phyloP scores from a whole-genome alignment of 23 red algal species.

The Chondrus crispus region DNA sequence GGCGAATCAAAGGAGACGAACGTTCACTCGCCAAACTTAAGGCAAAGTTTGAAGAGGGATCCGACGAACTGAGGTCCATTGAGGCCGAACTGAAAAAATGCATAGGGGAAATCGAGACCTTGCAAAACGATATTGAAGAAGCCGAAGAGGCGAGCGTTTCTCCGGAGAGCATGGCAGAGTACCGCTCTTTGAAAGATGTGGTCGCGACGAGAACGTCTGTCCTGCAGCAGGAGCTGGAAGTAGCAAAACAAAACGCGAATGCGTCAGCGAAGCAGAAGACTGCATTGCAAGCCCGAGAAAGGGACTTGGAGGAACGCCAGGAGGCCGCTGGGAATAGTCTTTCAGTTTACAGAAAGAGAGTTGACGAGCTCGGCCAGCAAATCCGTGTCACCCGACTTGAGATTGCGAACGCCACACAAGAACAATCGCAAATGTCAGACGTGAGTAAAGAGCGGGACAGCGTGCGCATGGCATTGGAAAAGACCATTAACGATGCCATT shows the following conservation, averaged over 20 bases:
- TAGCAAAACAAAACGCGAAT: constrained; percentile 2
- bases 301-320: not conserved
- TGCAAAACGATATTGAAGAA: constrained; percentile 46
- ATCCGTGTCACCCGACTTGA: constrained; percentile 11
- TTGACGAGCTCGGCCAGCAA: constrained; percentile 14
- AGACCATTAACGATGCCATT: constrained; percentile 24
- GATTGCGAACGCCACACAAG: not conserved
- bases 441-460: not conserved
- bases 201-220: constrained; percentile 56
- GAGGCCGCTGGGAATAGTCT: not conserved
- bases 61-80: constrained; percentile 10
- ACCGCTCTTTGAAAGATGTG: constrained; percentile 58
- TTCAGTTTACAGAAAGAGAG: not conserved
- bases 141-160: constrained; percentile 59
- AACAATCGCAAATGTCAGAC: constrained; percentile 18
- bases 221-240: constrained; percentile 55
- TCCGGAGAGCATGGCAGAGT: constrained; percentile 64
- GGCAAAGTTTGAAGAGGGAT: constrained; percentile 17
- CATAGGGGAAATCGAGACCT: not conserved
- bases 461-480: constrained; percentile 26
- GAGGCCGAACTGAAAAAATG: not conserved
- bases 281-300: constrained; percentile 18
- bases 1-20: constrained; percentile 66
- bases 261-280: constrained; percentile 25
- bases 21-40: constrained; percentile 34